phyloP scores from a whole-genome alignment of 768 basidiomycete genomes.

The Psilocybe cyanescens region DNA sequence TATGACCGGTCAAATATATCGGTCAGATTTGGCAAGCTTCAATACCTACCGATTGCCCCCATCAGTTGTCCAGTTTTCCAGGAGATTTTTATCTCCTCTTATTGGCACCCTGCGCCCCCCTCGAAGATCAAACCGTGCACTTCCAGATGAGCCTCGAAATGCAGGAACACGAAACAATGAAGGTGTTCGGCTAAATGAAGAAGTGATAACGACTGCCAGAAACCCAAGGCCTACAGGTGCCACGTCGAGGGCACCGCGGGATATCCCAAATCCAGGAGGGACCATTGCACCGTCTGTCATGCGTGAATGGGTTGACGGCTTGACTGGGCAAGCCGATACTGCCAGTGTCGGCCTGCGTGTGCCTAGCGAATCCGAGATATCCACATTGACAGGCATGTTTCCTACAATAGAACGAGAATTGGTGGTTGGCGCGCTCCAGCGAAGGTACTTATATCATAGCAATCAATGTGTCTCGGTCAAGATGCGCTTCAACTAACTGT shows the following conservation, averaged over 20 bases:
- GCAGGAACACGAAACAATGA: slow-evolving; percentile 24
- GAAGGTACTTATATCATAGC: slow-evolving; percentile 58
- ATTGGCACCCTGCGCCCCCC: slow-evolving; percentile 67
- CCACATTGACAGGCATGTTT: slow-evolving; percentile 80
- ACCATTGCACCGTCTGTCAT: slow-evolving; percentile 53
- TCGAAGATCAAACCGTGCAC: slow-evolving; percentile 71
- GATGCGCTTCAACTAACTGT: slow-evolving; percentile 3
- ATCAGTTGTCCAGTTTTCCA: slow-evolving; percentile 54
- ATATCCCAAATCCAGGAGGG: slow-evolving; percentile 15
- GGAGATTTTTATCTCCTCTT: slow-evolving; percentile 64
- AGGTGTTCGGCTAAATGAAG: slow-evolving; percentile 45
- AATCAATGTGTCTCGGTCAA: slow-evolving; percentile 12
- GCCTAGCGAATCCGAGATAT: slow-evolving; percentile 77
- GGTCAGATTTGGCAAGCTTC: slow-evolving; percentile 78
- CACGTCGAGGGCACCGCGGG: slow-evolving; percentile 16
- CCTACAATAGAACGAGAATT: slow-evolving; percentile 76
- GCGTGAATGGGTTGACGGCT: slow-evolving; percentile 79
- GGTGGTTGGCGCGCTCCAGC: slow-evolving; percentile 76
- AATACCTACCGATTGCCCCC: slow-evolving; percentile 81
- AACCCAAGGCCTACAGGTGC: slow-evolving; percentile 25
- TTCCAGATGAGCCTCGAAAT: slow-evolving; percentile 58
- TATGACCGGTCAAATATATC: slow-evolving; percentile 76
- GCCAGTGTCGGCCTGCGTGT: slow-evolving; percentile 63
- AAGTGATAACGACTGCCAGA: slow-evolving; percentile 67
- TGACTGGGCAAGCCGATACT: slow-evolving; percentile 67